These are phyloP conservation scores for Rhizoctonia solani DNA, from an alignment of 1,284 basidiomycete genomes.

Conservation along the genomic window DNA sequence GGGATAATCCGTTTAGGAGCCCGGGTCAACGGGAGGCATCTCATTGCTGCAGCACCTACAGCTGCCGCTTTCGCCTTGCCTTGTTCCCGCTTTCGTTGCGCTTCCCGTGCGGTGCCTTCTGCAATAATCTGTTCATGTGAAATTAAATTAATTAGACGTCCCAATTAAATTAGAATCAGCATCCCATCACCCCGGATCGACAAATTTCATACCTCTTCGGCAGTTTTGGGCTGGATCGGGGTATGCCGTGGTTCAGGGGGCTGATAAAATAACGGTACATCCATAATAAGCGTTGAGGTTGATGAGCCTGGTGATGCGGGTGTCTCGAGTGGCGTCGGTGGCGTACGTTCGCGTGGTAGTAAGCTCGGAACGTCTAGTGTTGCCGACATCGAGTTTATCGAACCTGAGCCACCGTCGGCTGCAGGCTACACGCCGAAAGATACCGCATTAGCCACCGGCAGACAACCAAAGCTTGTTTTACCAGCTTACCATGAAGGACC, in stretches of 20 bases:
- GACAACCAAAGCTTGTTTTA: too few species aligned
- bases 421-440: too few species aligned
- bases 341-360: background rate
- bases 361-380: background rate
- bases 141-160: background rate
- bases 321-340: slow-evolving; percentile 25
- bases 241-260: slow-evolving; percentile 11
- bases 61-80: slow-evolving; percentile 46
- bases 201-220: slow-evolving; percentile 16
- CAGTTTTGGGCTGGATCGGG: slow-evolving; percentile 16
- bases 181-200: background rate
- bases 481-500: too few species aligned
- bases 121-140: slow-evolving; percentile 8
- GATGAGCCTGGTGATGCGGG: slow-evolving; percentile 16
- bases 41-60: slow-evolving; percentile 42
- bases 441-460: too few species aligned
- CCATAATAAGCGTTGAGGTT: slow-evolving; percentile 30
- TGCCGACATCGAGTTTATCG: too few species aligned
- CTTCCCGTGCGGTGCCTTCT: slow-evolving; percentile 13
- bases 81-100: slow-evolving; percentile 42
- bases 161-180: background rate
- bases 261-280: slow-evolving; percentile 30
- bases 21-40: slow-evolving; percentile 4
- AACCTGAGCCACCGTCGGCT: background rate
- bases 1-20: slow-evolving; percentile 20